Evolutionary conservation across 768 basidiomycete genomes (phyloP).

Genomic region (Amylocystis lapponica): DNA sequence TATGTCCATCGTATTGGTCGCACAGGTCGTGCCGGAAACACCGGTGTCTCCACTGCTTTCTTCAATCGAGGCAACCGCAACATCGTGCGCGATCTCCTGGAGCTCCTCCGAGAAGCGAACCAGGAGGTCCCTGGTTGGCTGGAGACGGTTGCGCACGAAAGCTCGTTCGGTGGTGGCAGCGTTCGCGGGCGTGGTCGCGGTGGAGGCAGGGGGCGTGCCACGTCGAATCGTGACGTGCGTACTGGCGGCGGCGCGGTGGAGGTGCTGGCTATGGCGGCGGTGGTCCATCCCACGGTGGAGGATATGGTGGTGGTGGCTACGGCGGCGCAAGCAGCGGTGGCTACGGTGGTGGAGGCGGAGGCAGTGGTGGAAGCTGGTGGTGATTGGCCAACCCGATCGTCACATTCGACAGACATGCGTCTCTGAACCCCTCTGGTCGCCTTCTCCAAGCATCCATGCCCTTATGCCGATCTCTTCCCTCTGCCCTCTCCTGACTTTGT

Average conservation of each 20-base stretch:
- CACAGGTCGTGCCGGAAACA: conserved; percentile 98
- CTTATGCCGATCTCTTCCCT: not conserved
- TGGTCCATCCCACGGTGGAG: conserved; percentile 31
- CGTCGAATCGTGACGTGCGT: conserved; percentile 37
- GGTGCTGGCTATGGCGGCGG: conserved; percentile 23
- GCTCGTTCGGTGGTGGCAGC: conserved; percentile 56
- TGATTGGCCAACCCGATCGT: conserved; percentile 20
- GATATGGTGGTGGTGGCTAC: conserved; percentile 24
- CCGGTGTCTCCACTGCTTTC: conserved; percentile 93
- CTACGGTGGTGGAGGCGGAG: conserved; percentile 19
- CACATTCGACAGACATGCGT: not conserved
- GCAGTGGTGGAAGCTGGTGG: conserved; percentile 40
- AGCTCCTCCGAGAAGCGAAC: conserved; percentile 92
- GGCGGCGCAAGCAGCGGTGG: conserved; percentile 22
- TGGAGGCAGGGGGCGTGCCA: conserved; percentile 48
- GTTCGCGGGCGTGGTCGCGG: conserved; percentile 48
- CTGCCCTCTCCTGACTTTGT: not conserved
- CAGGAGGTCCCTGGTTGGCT: conserved; percentile 93
- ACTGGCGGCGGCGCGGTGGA: conserved; percentile 27
- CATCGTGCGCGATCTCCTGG: conserved; percentile 87
- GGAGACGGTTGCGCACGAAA: conserved; percentile 79
- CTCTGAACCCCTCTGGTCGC: conserved; percentile 3
- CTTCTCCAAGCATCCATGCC: conserved; percentile 4
- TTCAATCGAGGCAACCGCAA: conserved; percentile 91
- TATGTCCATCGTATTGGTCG: conserved; percentile 98